Conservation (phyloP, 2,329 filamentous ascomycete species). For the Sclerotinia sclerotiorum region DNA sequence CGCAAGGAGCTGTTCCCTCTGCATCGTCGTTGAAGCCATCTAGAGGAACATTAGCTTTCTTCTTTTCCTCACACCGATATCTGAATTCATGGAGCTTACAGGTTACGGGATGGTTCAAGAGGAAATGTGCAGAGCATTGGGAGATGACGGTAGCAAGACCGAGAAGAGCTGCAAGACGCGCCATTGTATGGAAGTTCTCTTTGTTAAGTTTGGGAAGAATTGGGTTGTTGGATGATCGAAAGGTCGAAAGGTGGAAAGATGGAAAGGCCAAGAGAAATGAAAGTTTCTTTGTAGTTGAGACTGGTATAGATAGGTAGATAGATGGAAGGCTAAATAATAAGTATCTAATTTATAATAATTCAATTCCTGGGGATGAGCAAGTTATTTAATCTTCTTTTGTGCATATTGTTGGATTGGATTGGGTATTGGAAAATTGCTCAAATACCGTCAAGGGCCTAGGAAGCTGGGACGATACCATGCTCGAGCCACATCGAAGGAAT, state of each 20-base stretch:
- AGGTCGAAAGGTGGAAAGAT: not conserved
- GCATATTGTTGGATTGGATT: not conserved
- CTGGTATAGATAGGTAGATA: not conserved
- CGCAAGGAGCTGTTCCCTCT: slow-evolving; percentile 52
- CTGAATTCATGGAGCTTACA: slow-evolving; percentile 27
- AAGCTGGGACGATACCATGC: not conserved
- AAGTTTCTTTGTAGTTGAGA: not conserved
- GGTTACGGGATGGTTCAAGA: slow-evolving; percentile 49
- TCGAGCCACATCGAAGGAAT: not conserved
- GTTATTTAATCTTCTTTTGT: slow-evolving; percentile 13
- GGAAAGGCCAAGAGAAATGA: not conserved
- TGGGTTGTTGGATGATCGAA: not conserved
- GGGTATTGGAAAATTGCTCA: not conserved
- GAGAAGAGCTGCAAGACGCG: slow-evolving; percentile 22
- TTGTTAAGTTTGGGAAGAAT: not conserved
- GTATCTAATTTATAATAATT: not conserved
- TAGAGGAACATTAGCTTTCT: slow-evolving; percentile 6
- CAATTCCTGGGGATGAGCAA: slow-evolving; percentile 10
- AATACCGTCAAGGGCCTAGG: not conserved
- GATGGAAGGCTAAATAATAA: not conserved
- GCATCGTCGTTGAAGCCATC: slow-evolving; percentile 51
- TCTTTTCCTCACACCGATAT: too few species aligned
- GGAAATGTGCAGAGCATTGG: slow-evolving; percentile 54
- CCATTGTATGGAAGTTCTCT: slow-evolving; percentile 13
- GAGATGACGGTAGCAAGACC: slow-evolving; percentile 25